phyloP scores from a whole-genome alignment of 2,329 filamentous ascomycete genomes.

The Albophoma yamanashiensis region DNA sequence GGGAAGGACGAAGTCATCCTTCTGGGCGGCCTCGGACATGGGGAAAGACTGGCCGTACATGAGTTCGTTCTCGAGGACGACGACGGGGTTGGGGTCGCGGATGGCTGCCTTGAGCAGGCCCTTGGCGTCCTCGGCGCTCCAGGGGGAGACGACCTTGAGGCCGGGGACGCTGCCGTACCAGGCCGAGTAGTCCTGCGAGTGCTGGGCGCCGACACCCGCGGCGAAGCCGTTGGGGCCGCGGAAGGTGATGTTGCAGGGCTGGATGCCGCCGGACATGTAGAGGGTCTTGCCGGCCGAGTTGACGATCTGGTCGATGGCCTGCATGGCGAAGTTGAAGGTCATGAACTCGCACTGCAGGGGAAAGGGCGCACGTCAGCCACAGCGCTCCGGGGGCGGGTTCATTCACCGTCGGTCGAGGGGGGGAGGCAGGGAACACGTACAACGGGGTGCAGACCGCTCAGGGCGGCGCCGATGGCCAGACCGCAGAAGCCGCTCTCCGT shows the following conservation, averaged over 20 bases:
- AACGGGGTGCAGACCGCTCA: slow-evolving; percentile 88
- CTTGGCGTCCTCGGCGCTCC: slow-evolving; percentile 97
- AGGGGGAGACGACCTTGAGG: slow-evolving; percentile 91
- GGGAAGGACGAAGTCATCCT: slow-evolving; percentile 91
- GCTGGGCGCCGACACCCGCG: slow-evolving; percentile 87
- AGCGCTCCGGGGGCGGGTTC: too few relatives aligned
- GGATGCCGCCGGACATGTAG: slow-evolving; percentile 99
- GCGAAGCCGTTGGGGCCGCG: slow-evolving; percentile 98
- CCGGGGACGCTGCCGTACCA: slow-evolving; percentile 99
- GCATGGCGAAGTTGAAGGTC: slow-evolving; percentile 99
- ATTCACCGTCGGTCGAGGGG: neutral
- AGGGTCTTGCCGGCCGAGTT: slow-evolving; percentile 99
- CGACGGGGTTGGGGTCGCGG: slow-evolving; percentile 93
- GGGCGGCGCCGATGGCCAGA: slow-evolving; percentile 86
- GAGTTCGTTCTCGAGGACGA: slow-evolving; percentile 78
- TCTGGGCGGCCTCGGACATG: slow-evolving; percentile 94
- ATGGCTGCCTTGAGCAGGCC: slow-evolving; percentile 96
- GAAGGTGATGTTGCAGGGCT: slow-evolving; percentile 99
- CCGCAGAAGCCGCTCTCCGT: slow-evolving; percentile 94
- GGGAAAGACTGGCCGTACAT: slow-evolving; percentile 94
- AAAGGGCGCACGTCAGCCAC: neutral
- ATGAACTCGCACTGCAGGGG: slow-evolving; percentile 84
- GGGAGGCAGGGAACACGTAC: slow-evolving; percentile 43
- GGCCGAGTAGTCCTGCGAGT: slow-evolving; percentile 96
- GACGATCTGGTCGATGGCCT: slow-evolving; percentile 98